These are phyloP conservation scores for Paraphoma chrysanthemicola DNA, from an alignment of 2,329 filamentous ascomycete genomes.

Conservation along the genomic window DNA sequence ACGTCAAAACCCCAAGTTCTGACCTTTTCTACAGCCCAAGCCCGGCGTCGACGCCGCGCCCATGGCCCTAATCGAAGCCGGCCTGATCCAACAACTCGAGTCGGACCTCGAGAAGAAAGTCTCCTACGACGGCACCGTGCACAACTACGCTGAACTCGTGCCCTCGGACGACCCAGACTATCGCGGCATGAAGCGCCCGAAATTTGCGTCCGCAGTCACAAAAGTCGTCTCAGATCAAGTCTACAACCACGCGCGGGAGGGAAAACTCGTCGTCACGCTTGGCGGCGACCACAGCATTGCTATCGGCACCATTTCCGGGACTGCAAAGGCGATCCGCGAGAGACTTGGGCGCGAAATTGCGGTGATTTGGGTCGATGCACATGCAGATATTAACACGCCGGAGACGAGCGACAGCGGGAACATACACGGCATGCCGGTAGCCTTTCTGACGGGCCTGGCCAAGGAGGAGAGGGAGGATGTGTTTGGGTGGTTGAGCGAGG, in stretches of 20 bases:
- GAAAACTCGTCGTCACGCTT: constrained; percentile 88
- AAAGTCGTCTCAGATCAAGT: constrained; percentile 80
- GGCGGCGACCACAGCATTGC: constrained; percentile 97
- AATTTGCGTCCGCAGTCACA: constrained; percentile 84
- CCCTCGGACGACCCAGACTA: constrained; percentile 77
- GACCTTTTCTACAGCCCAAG: constrained; percentile 69
- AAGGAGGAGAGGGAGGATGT: constrained; percentile 76
- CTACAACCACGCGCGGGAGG: constrained; percentile 82
- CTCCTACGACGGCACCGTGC: constrained; percentile 81
- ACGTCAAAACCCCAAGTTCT: neutral
- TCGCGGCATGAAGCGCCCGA: constrained; percentile 94
- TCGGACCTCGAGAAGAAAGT: constrained; percentile 89
- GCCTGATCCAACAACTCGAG: constrained; percentile 81
- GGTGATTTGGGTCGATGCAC: constrained; percentile 98
- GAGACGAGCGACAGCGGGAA: constrained; percentile 90
- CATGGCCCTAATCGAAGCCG: constrained; percentile 84
- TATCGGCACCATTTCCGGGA: constrained; percentile 89
- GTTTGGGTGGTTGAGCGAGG: constrained; percentile 87
- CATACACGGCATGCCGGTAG: constrained; percentile 97
- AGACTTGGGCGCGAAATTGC: constrained; percentile 82
- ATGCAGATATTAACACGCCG: constrained; percentile 96
- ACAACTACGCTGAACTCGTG: constrained; percentile 79
- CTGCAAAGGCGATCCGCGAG: constrained; percentile 85
- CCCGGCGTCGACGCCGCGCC: constrained; percentile 90
- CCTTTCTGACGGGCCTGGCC: constrained; percentile 87